Percentiles rank a stretch among this genome's conserved stretches.
phyloP scores from a whole-genome alignment of 805 yeast species.

The Pichia rugopelliculosa region DNA sequence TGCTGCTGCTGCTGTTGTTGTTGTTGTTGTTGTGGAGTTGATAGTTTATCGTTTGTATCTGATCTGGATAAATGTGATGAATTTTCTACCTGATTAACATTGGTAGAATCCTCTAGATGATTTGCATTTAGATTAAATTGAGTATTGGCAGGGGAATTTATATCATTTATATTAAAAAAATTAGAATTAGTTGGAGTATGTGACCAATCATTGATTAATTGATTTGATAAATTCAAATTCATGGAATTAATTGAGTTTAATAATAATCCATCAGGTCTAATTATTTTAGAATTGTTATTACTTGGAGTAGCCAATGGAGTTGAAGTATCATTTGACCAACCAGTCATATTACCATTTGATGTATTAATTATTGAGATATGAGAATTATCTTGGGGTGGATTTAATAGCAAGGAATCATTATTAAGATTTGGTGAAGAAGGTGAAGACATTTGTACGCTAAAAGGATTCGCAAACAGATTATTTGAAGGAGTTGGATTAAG shows the following conservation, averaged over 20 bases:
- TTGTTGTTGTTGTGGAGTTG: slow-evolving; percentile 8
- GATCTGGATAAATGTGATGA: background rate
- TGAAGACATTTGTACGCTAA: slow-evolving; percentile 1
- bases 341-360: slow-evolving; percentile 3
- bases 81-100: background rate
- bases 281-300: slow-evolving; percentile 6
- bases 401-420: background rate
- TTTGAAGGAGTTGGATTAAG: background rate
- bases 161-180: background rate
- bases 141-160: background rate
- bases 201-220: slow-evolving; percentile 10
- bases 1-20: slow-evolving; percentile 8
- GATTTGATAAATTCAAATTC: slow-evolving; percentile 3
- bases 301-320: slow-evolving; percentile 10
- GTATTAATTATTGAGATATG: background rate
- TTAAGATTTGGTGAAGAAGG: slow-evolving; percentile 8
- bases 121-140: background rate
- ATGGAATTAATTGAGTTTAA: slow-evolving; percentile 1
- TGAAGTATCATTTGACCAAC: slow-evolving; percentile 9
- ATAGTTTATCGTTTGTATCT: slow-evolving; percentile 4
- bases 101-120: background rate
- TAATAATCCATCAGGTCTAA: slow-evolving; percentile 9
- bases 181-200: slow-evolving; percentile 4
- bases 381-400: slow-evolving; percentile 1
- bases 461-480: slow-evolving; percentile 4